phyloP scores from a whole-genome alignment of 257 asterid species.

The Solanum ossicruentum region DNA sequence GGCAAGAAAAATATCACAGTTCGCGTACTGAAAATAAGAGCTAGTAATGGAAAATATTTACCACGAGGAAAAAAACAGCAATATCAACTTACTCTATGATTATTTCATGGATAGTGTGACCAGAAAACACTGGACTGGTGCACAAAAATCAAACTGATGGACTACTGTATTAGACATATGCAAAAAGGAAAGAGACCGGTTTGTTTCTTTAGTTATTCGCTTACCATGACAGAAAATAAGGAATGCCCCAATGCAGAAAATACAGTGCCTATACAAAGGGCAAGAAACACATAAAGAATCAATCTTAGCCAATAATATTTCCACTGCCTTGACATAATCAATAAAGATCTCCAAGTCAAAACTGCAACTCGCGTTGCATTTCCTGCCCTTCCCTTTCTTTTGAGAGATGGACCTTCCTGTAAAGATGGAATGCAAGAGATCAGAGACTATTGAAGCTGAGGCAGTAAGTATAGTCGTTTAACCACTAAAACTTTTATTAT shows the following conservation, averaged over 20 bases:
- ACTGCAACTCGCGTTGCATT: conserved; percentile 48
- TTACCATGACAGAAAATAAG: conserved; percentile 84
- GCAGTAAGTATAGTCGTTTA: background rate
- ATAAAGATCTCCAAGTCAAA: conserved; percentile 91
- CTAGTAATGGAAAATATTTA: background rate
- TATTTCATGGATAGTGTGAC: background rate
- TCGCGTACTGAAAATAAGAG: background rate
- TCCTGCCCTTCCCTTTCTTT: conserved; percentile 76
- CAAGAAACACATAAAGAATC: conserved; percentile 61
- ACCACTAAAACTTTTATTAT: background rate
- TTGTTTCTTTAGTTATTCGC: conserved; percentile 6
- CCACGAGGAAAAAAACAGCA: background rate
- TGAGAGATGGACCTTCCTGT: conserved; percentile 82
- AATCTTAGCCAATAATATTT: conserved; percentile 96
- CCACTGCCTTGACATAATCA: conserved; percentile 99
- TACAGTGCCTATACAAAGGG: conserved; percentile 65
- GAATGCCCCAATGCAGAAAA: conserved; percentile 95
- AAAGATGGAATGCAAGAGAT: background rate
- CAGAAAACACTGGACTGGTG: background rate
- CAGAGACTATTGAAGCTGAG: background rate
- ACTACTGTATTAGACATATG: background rate
- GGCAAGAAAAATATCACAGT: background rate
- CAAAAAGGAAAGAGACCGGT: background rate
- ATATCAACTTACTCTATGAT: background rate
- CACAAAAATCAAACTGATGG: background rate